Conservation (phyloP, 345 rosid genomes). For the Ricinus communis region DNA sequence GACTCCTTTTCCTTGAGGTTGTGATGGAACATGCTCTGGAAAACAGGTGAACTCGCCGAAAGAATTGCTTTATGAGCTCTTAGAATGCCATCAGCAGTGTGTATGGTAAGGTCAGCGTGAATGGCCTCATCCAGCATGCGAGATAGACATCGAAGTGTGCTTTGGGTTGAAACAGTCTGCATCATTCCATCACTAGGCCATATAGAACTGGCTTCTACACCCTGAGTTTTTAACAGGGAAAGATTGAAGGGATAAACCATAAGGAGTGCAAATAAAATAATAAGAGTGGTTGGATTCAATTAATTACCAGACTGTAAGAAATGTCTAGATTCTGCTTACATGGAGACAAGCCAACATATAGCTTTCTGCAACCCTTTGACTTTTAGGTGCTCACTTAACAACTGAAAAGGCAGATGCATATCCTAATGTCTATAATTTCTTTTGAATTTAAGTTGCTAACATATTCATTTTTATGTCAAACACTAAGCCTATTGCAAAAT, state of each 20-base stretch:
- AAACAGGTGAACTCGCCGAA: slow-evolving; percentile 84
- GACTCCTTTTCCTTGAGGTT: slow-evolving; percentile 90
- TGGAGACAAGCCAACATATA: background rate
- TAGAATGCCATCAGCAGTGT: slow-evolving; percentile 70
- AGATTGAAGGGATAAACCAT: background rate
- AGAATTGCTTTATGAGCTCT: slow-evolving; percentile 85
- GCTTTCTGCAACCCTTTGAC: too few species aligned
- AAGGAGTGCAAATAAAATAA: background rate
- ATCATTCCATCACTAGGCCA: slow-evolving; percentile 68
- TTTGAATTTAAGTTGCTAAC: background rate
- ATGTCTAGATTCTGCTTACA: background rate
- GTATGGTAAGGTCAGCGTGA: slow-evolving; percentile 72
- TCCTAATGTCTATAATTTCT: too few species aligned
- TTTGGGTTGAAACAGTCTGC: slow-evolving; percentile 60
- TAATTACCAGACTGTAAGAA: background rate
- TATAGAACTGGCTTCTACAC: slow-evolving; percentile 61
- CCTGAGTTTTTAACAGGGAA: slow-evolving; percentile 41
- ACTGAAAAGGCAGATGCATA: too few species aligned
- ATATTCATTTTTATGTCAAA: background rate
- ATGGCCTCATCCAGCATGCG: slow-evolving; percentile 86
- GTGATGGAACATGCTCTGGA: slow-evolving; percentile 87
- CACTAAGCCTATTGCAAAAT: background rate
- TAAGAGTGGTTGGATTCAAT: background rate
- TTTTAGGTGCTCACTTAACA: too few species aligned
- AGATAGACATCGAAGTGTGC: slow-evolving; percentile 67